These are phyloP conservation scores for Gyrodon lividus DNA, from an alignment of 768 basidiomycete genomes.

Conservation along the genomic window DNA sequence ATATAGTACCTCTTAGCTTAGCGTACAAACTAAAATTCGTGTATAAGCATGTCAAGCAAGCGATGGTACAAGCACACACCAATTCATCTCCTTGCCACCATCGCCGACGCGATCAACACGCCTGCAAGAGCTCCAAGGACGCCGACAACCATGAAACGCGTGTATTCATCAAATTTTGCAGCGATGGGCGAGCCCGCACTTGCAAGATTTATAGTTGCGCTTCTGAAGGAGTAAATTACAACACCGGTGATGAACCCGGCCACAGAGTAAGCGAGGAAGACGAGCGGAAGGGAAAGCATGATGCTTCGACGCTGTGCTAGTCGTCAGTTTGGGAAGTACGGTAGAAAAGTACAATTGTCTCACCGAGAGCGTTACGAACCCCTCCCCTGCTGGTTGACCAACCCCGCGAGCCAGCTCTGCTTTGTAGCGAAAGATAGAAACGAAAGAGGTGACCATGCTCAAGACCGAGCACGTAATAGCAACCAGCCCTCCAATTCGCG, in stretches of 20 bases:
- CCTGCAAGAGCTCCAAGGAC: conserved; percentile 63
- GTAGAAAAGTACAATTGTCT: conserved; percentile 12
- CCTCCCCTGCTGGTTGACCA: conserved; percentile 46
- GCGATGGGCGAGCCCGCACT: conserved; percentile 30
- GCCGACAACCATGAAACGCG: conserved; percentile 62
- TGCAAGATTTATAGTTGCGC: conserved; percentile 40
- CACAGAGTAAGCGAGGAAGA: conserved; percentile 71
- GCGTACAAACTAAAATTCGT: no score
- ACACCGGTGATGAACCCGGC: conserved; percentile 66
- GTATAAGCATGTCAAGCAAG: no score
- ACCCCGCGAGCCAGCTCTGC: conserved; percentile 55
- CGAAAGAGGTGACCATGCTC: conserved; percentile 66
- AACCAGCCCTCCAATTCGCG: conserved; percentile 64
- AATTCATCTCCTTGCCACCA: conserved; percentile 28
- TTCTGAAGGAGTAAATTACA: conserved; percentile 64
- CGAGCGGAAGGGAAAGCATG: conserved; percentile 68
- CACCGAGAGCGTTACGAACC: conserved; percentile 56
- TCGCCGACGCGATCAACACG: conserved; percentile 52
- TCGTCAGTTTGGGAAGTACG: conserved; percentile 1
- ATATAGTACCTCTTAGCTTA: no score
- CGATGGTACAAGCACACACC: background rate
- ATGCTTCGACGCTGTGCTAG: conserved; percentile 47
- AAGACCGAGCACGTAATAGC: conserved; percentile 67
- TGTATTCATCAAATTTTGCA: conserved; percentile 55
- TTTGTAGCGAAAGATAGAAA: conserved; percentile 71